Conservation (phyloP, 2,329 filamentous ascomycete species). For the Dothiorella sarmentorum region DNA sequence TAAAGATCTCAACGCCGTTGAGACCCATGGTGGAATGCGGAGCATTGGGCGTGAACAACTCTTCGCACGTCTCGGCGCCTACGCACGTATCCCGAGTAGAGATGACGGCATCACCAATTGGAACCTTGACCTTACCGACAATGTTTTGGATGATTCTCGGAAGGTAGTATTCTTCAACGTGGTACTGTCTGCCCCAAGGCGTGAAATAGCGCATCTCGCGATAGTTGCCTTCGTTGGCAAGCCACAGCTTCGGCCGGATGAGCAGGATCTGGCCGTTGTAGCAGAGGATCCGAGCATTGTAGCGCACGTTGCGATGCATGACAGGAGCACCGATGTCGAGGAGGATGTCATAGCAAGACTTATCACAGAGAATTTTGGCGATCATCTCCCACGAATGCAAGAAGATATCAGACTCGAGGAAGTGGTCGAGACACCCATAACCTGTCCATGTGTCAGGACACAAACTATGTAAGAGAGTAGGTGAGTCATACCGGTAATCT, state of each 20-base stretch:
- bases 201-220: constrained; percentile 40
- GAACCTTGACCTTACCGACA: constrained; percentile 54
- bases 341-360: constrained; percentile 62
- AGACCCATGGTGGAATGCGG: constrained; percentile 61
- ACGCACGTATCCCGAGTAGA: constrained; percentile 60
- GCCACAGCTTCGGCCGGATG: constrained; percentile 68
- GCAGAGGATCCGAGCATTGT: constrained; percentile 62
- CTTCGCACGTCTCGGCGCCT: constrained; percentile 64
- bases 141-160: constrained; percentile 58
- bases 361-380: constrained; percentile 57
- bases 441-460: constrained; percentile 35
- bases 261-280: constrained; percentile 66
- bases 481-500: constrained; percentile 39
- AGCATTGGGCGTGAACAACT: constrained; percentile 34
- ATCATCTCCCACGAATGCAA: constrained; percentile 55
- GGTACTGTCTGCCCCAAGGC: constrained; percentile 47
- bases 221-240: constrained; percentile 66
- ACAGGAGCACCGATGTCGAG: constrained; percentile 55
- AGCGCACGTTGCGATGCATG: constrained; percentile 59
- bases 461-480: background rate
- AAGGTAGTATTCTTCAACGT: constrained; percentile 63
- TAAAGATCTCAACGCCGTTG: constrained; percentile 66
- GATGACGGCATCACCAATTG: constrained; percentile 67
- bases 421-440: constrained; percentile 67
- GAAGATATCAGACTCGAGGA: constrained; percentile 41